Conservation (phyloP, 164 flowering plant genomes). For the Hamamelis virginiana region DNA sequence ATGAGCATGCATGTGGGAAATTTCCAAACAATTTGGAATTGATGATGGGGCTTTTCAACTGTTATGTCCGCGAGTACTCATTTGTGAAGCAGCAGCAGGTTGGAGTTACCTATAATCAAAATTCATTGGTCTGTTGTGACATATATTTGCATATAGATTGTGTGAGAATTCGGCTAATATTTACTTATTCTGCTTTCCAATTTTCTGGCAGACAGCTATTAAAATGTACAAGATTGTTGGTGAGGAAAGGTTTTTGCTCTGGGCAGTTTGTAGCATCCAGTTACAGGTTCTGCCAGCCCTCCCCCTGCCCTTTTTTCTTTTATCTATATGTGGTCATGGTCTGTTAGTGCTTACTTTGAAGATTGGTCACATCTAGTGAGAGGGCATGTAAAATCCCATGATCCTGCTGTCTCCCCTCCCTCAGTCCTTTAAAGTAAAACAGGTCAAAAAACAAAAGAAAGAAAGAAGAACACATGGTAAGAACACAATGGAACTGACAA, state of each 20-base stretch:
- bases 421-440: too few relatives aligned
- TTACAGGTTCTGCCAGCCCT: conserved; percentile 57
- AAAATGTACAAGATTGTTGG: conserved; percentile 89
- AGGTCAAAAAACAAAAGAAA: too few relatives aligned
- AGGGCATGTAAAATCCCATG: too few relatives aligned
- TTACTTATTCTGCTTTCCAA: conserved; percentile 2
- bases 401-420: too few relatives aligned
- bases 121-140: neutral
- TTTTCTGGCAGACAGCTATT: conserved; percentile 76
- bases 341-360: too few relatives aligned
- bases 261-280: conserved; percentile 97
- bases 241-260: conserved; percentile 92
- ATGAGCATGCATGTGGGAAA: conserved; percentile 78
- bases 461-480: too few relatives aligned
- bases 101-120: conserved; percentile 8
- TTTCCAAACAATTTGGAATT: conserved; percentile 73
- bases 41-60: conserved; percentile 92
- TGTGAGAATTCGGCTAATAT: neutral
- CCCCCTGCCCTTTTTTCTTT: neutral
- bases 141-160: neutral
- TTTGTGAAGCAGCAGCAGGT: conserved; percentile 99
- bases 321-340: neutral
- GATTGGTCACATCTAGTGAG: too few relatives aligned
- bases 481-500: too few relatives aligned
- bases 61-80: conserved; percentile 86